Base-by-base conservation (phyloP, 225 moss, liverwort and hornwort species). In the Bryum argenteum region DNA sequence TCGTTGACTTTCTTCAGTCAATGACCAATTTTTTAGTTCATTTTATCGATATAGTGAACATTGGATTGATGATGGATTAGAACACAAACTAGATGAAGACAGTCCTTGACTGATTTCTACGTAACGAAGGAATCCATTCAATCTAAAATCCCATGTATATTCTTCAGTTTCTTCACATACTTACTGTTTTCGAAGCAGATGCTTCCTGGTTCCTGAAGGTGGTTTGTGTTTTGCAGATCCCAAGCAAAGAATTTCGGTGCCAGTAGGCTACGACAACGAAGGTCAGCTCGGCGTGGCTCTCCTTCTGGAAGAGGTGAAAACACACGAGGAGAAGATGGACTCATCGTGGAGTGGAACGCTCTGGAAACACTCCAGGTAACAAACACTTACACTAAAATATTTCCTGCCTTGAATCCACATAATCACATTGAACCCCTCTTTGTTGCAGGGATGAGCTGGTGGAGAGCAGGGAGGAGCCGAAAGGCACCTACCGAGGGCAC, bases 331-430 rank as follows among this genome's bases (percentile, higher is more conserved):
- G 69, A 80, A 66, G 62, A 47, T 78, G 80, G 83, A 86, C 39
- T 83, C 86, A n/a, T 80, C 86, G 21, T 86, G 83, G 83, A 26
- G 75, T 54, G 80, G 80, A 48, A 83, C 83, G 12, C 8, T 78
- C 15, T 80, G 83, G 83, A 68, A 78, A 61, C 78, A 83, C 28
- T 63, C 65, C 52, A 83, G 83, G 86, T 86, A n/a, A 47, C 45
- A 47, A 38, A 53, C 45, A 47, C 41, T 17, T 21, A 13, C 58
- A 21, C 17, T 5, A 40, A 13, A 45, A 1, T 7, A 10, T 23
- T 54, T 20, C 15, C 22, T 67, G 54, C 22, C n/a, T n/a, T n/a
- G n/a, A n/a, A 6, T 52, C 21, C 16, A 40, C 13, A 54, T 54
- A 57, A 26, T 24, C n/a, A 19, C n/a, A 57, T 10, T 21, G 58